Evolutionary conservation across 2,329 filamentous ascomycete genomes (phyloP), one percentile per base, ranked within the genome.

Genomic region (Penicillium freii): DNA sequence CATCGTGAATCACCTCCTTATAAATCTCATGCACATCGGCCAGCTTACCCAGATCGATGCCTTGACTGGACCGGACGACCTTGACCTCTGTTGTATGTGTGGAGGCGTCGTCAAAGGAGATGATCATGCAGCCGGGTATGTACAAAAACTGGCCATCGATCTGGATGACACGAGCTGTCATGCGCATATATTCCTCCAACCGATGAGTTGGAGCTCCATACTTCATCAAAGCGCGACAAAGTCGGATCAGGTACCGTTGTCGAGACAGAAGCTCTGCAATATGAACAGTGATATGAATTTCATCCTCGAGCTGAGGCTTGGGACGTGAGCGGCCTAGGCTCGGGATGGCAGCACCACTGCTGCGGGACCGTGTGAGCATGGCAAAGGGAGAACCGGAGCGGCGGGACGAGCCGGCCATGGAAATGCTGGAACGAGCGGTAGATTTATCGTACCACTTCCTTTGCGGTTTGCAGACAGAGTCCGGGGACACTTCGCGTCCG

Each of bases 201-300:
- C 92, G 87, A 77, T 97, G 92, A 0, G 92, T 96, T 0, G 92
- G 92, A 0, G 92, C 92, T 13, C 92, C 92, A 62, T 91, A 96
- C 69, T 86, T 82, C 92, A 97, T 97, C 57, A 97, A 78, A 1
- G 90, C 90, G 40, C 87, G 85, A 71, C 92, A 96, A 39, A 97
- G 83, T 71, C 90, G 91, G 54, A 92, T 82, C 13, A 97, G 81
- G 71, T 96, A 97, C 54, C 85, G 84, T 66, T 96, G 92, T 3
- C 92, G 84, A 36, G 87, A 86, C 21, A 96, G 82, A 17, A 89
- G 92, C 57, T 85, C 82, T 13, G 83, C 83, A 60, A 88, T 82
- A 67, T 87, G 83, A 4, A 84, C 78, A 3, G 82, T 85, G 63
- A 87, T 84, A 56, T 80, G 78, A 43, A 83, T 80, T 59, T 85